Conservation (phyloP, 352 stramenopile species). For the Phytopythium aichiense region DNA sequence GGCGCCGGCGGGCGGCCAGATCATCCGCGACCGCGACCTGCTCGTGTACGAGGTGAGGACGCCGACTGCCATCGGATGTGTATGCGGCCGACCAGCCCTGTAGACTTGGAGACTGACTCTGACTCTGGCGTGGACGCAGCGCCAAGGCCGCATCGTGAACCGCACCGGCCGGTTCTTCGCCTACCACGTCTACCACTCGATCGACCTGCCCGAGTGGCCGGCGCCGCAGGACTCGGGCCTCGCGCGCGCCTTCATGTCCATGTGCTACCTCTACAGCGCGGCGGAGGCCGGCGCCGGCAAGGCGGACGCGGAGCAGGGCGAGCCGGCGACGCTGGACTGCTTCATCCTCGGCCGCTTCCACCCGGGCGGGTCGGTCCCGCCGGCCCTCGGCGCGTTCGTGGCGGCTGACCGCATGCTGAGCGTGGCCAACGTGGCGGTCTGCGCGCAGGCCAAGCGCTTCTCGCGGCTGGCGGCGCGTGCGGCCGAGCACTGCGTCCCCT, state of each 20-base stretch:
- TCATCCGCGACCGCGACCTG: constrained; percentile 55
- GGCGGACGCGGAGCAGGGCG: constrained; percentile 13
- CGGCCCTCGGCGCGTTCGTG: constrained; percentile 42
- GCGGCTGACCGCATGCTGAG: constrained; percentile 32
- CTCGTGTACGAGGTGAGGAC: constrained; percentile 34
- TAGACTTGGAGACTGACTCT: too few species aligned
- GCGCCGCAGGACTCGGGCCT: constrained; percentile 25
- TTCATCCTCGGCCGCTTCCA: constrained; percentile 53
- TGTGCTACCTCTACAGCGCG: constrained; percentile 66
- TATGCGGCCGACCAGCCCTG: too few species aligned
- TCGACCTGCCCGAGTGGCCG: constrained; percentile 54
- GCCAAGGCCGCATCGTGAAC: constrained; percentile 61
- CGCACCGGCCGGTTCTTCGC: constrained; percentile 47
- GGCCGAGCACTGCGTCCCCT: constrained; percentile 24
- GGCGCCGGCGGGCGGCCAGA: constrained; percentile 17
- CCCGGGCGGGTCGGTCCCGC: constrained; percentile 32
- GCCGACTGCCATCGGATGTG: too few species aligned
- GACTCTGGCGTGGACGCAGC: not conserved
- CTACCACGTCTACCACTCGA: constrained; percentile 54
- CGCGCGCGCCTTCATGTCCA: constrained; percentile 33
- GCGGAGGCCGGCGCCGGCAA: constrained; percentile 11
- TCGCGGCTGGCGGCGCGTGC: constrained; percentile 38
- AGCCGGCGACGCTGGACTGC: constrained; percentile 24
- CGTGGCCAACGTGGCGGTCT: constrained; percentile 35
- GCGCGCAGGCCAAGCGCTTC: constrained; percentile 49